These are phyloP conservation scores for Corynespora cassiicola DNA, from an alignment of 2,329 filamentous ascomycete genomes.

Conservation along the genomic window DNA sequence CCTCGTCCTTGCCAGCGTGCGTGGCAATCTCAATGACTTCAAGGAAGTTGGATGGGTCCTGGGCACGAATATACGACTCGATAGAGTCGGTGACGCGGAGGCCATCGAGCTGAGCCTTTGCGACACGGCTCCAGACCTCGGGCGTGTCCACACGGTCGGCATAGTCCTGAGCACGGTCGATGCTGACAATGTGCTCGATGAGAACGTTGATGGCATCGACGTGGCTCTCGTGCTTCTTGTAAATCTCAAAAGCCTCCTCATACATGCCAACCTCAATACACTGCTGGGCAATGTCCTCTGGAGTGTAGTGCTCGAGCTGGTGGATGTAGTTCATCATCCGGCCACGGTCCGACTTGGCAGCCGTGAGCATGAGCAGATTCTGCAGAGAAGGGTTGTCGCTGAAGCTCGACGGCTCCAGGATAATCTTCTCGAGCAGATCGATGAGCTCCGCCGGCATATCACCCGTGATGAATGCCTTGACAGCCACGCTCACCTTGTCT, in stretches of 20 bases:
- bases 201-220: conserved; percentile 86
- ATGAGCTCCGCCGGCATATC: conserved; percentile 95
- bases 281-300: conserved; percentile 89
- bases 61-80: conserved; percentile 95
- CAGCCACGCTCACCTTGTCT: conserved; percentile 91
- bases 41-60: conserved; percentile 88
- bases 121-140: conserved; percentile 98
- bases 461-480: conserved; percentile 88
- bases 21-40: conserved; percentile 97
- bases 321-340: conserved; percentile 97
- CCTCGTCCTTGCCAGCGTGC: conserved; percentile 95
- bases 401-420: conserved; percentile 98
- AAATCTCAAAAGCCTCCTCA: conserved; percentile 97
- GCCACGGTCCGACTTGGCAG: conserved; percentile 93
- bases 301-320: conserved; percentile 84
- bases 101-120: conserved; percentile 96
- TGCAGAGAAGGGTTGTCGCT: conserved; percentile 97
- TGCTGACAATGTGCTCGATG: conserved; percentile 95
- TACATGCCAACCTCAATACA: conserved; percentile 94
- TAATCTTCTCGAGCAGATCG: conserved; percentile 98
- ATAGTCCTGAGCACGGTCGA: conserved; percentile 94
- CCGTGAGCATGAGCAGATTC: conserved; percentile 94
- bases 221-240: conserved; percentile 96
- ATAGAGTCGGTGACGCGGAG: conserved; percentile 91
- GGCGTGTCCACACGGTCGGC: conserved; percentile 93